Evolutionary conservation across 2,329 filamentous ascomycete species (phyloP), one percentile per base, ranked within the genome.

Genomic region (Tolypocladium ovalisporum): DNA sequence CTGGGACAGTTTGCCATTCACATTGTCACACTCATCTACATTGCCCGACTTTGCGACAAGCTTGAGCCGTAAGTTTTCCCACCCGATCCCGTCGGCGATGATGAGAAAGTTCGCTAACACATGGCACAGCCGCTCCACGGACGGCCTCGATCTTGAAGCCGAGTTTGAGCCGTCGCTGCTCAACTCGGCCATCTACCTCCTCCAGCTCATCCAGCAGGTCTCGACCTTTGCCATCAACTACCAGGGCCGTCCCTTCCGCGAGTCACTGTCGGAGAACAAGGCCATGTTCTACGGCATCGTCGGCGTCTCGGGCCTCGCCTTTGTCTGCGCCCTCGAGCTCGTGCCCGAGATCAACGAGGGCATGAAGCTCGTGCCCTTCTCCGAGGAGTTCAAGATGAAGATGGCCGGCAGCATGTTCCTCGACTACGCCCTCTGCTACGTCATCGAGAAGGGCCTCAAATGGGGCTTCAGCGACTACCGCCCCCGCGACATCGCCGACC

Each of bases 211-310:
- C 72, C 94, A 99, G 74, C 94, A 99, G 73, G 96, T 99, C 69
- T 97, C 92, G 29, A 99, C 94, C 3, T 99, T 99, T 67, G 92
- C 94, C 60, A 96, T 99, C 79, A 99, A 99, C 79, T 99, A 99
- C 78, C 94, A 99, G 74, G 94, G 94, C 59, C 88, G 94, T 12
- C 94, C 94, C 15, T 99, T 99, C 87, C 89, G 94, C 59, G 94
- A 99, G 75, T 89, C 88, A 27, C 90, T 99, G 63, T 87, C 88
- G 6, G 94, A 97, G 76, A 99, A 99, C 79, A 88, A 86, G 72
- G 91, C 90, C 71, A 99, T 99, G 94, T 99, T 94, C 78, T 99
- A 89, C 80, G 94, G 94, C 59, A 90, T 99, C 57, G 77, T 99
- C 44, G 88, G 88, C 62, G 93, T 97, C 19, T 90, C 90, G 0